These are phyloP conservation scores for Hyphopichia homilentoma DNA, from an alignment of 805 yeast genomes.

Conservation along the genomic window DNA sequence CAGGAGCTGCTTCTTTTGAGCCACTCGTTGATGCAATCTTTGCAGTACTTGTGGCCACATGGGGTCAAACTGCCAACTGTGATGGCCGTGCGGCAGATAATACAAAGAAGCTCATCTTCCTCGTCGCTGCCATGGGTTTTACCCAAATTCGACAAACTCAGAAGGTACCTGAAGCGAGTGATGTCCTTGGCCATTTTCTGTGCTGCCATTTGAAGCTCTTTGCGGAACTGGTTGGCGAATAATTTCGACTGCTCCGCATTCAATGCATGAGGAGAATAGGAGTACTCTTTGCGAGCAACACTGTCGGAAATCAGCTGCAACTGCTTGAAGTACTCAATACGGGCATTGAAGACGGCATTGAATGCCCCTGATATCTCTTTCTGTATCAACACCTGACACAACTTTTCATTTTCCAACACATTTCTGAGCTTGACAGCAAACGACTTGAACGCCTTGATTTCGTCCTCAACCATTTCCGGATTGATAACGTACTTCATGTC, in stretches of 20 bases:
- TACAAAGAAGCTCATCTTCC: conserved; percentile 53
- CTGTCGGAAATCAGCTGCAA: conserved; percentile 85
- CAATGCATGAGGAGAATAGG: conserved; percentile 2
- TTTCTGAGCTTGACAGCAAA: conserved; percentile 20
- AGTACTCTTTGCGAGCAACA: conserved; percentile 43
- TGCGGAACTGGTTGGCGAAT: conserved; percentile 2
- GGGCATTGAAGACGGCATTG: conserved; percentile 70
- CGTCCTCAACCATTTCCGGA: conserved; percentile 12
- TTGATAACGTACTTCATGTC: conserved; percentile 13
- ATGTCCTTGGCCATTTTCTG: conserved; percentile 23
- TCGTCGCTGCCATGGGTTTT: conserved; percentile 8
- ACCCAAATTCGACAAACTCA: conserved; percentile 14
- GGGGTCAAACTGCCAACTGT: conserved; percentile 74
- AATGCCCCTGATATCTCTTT: conserved; percentile 49
- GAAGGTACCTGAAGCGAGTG: conserved; percentile 33
- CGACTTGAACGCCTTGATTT: conserved; percentile 15
- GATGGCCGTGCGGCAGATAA: conserved; percentile 73
- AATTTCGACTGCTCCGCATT: background rate
- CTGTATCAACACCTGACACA: conserved; percentile 35
- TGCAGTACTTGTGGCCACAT: conserved; percentile 92
- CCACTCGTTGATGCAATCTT: conserved; percentile 79
- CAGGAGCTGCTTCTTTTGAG: conserved; percentile 52
- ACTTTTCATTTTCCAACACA: conserved; percentile 42
- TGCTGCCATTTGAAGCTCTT: conserved; percentile 1
- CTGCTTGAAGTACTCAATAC: conserved; percentile 78